phyloP scores from a whole-genome alignment of 164 flowering plant genomes.

The Aristolochia fimbriata region DNA sequence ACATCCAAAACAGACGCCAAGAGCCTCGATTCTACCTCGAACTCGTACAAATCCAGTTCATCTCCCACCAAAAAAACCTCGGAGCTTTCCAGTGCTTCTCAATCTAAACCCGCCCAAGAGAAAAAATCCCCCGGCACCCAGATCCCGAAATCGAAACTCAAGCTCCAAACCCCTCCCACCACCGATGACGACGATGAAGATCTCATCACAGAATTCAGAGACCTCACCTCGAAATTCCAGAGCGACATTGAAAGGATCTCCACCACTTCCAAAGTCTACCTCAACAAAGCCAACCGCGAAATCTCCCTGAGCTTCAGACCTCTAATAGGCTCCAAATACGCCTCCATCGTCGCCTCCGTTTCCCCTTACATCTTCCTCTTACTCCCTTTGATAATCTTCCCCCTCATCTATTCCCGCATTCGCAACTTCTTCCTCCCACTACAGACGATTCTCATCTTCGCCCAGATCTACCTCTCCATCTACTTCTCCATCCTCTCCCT shows the following conservation, averaged over 20 bases:
- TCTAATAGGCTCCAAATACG: slow-evolving; percentile 61
- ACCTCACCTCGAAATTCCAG: slow-evolving; percentile 67
- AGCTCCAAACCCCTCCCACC: not conserved
- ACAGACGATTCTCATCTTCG: slow-evolving; percentile 65
- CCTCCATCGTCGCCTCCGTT: slow-evolving; percentile 46
- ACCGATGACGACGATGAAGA: slow-evolving; percentile 31
- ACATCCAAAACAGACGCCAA: slow-evolving; percentile 8
- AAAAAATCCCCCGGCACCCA: slow-evolving; percentile 5
- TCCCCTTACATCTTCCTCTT: slow-evolving; percentile 54
- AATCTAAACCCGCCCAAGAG: slow-evolving; percentile 6
- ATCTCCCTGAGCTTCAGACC: slow-evolving; percentile 69
- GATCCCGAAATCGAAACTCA: slow-evolving; percentile 11
- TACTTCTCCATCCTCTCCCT: slow-evolving; percentile 81
- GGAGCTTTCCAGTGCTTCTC: slow-evolving; percentile 8
- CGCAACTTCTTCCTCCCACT: slow-evolving; percentile 67
- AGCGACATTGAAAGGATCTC: slow-evolving; percentile 52
- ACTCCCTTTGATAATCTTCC: slow-evolving; percentile 66
- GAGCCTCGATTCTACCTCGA: not conserved
- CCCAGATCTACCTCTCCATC: slow-evolving; percentile 71
- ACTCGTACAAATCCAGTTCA: slow-evolving; percentile 9
- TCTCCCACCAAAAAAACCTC: slow-evolving; percentile 22
- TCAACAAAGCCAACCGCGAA: slow-evolving; percentile 52
- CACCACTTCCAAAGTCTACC: slow-evolving; percentile 53
- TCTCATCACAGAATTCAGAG: slow-evolving; percentile 50
- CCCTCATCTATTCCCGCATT: slow-evolving; percentile 51